A percentile compares a stretch with the other conserved stretches of the same genome.
Evolutionary conservation across 2,329 filamentous ascomycete species (phyloP).

Genomic region (Hymenoscyphus albidus): DNA sequence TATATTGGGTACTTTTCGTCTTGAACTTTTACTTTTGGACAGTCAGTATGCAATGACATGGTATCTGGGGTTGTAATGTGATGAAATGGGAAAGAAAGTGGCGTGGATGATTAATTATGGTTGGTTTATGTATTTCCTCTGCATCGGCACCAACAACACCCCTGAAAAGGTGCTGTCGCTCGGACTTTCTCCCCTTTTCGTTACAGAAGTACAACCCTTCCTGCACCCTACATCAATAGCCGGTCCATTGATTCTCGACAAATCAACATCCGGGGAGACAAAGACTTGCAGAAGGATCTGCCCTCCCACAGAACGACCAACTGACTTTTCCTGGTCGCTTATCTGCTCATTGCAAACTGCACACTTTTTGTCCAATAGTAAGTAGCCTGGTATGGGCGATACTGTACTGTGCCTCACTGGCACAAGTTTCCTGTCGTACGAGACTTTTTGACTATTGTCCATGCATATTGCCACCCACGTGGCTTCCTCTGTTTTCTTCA

Average conservation of each 20-base stretch:
- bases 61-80: neutral
- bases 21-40: neutral
- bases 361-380: neutral
- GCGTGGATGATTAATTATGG: neutral
- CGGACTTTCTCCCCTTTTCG: neutral
- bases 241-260: neutral
- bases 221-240: neutral
- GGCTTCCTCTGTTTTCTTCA: neutral
- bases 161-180: too few relatives aligned
- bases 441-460: neutral
- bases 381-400: neutral
- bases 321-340: neutral
- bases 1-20: neutral
- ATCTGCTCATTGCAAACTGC: neutral
- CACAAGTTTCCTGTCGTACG: neutral
- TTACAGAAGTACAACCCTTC: neutral
- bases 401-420: conserved; percentile 1
- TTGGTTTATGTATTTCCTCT: neutral
- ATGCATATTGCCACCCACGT: neutral
- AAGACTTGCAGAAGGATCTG: conserved; percentile 3
- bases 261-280: neutral
- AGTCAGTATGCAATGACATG: neutral
- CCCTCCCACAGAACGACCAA: neutral
- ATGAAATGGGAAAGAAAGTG: neutral
- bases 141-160: too few relatives aligned